Percentiles rank a stretch among this genome's conserved stretches.
phyloP scores from a whole-genome alignment of 2,329 filamentous ascomycete species.

The Blastomyces emzantsi region DNA sequence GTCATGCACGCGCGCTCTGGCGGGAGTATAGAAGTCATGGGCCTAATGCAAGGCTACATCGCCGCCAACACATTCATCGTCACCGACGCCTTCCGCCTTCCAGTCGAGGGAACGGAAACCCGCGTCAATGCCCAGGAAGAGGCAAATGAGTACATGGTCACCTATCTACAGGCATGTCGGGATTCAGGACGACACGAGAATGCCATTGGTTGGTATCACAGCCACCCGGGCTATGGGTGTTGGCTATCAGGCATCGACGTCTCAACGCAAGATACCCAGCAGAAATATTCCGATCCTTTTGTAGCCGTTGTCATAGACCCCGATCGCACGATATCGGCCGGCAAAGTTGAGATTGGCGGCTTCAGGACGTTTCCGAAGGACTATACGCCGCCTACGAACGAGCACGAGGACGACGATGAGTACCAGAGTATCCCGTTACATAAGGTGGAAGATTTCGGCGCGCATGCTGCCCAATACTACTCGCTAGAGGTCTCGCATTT shows the following conservation, averaged over 20 bases:
- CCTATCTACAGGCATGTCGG: constrained; percentile 67
- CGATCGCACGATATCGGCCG: constrained; percentile 85
- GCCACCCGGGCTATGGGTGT: constrained; percentile 94
- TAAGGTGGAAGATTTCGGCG: constrained; percentile 93
- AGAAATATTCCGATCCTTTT: constrained; percentile 80
- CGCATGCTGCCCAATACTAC: constrained; percentile 86
- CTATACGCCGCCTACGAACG: constrained; percentile 51
- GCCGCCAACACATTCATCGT: constrained; percentile 76
- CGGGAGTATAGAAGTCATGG: constrained; percentile 90
- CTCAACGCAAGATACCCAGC: constrained; percentile 74
- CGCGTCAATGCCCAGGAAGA: constrained; percentile 93
- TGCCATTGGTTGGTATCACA: constrained; percentile 96
- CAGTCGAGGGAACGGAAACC: constrained; percentile 97
- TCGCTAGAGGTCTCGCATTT: constrained; percentile 84
- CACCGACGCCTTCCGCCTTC: constrained; percentile 86
- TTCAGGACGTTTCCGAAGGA: constrained; percentile 82
- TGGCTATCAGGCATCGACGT: constrained; percentile 98
- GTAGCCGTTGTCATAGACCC: constrained; percentile 94
- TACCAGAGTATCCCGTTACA: constrained; percentile 67
- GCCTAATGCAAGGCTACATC: constrained; percentile 93
- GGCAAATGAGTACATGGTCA: constrained; percentile 93
- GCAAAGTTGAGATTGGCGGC: constrained; percentile 94
- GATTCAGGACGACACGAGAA: constrained; percentile 77
- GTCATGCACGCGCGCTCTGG: constrained; percentile 98
- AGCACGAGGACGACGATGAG: constrained; percentile 34